These are phyloP conservation scores for Gyrodon lividus DNA, from an alignment of 768 basidiomycete species.

Conservation along the genomic window DNA sequence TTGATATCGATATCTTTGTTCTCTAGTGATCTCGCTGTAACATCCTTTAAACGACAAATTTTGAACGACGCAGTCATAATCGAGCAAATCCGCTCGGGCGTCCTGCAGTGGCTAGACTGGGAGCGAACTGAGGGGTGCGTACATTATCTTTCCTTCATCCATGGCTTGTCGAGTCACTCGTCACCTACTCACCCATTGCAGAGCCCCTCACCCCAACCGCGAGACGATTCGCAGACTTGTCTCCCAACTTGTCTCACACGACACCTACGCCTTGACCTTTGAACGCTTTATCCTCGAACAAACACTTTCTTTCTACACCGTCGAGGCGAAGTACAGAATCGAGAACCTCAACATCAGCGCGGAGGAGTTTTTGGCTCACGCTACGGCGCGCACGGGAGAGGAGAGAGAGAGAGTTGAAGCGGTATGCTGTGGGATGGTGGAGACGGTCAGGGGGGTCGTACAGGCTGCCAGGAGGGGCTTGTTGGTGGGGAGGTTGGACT, in stretches of 20 bases:
- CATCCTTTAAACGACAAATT: constrained; percentile 49
- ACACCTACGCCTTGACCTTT: constrained; percentile 54
- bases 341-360: constrained; percentile 38
- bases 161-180: neutral
- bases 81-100: constrained; percentile 41
- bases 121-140: constrained; percentile 49
- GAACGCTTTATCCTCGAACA: constrained; percentile 53
- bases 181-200: constrained; percentile 17
- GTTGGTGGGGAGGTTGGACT: constrained; percentile 42
- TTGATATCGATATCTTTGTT: neutral
- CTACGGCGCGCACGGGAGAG: constrained; percentile 46
- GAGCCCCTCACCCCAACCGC: constrained; percentile 40
- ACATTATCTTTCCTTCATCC: neutral
- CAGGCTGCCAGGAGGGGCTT: constrained; percentile 55
- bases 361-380: constrained; percentile 52
- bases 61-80: constrained; percentile 49
- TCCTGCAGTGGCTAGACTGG: constrained; percentile 50
- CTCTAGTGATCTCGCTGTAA: constrained; percentile 55
- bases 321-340: constrained; percentile 45
- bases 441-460: constrained; percentile 49
- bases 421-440: constrained; percentile 44
- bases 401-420: constrained; percentile 56
- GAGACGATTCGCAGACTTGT: constrained; percentile 50
- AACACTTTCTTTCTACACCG: constrained; percentile 52
- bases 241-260: constrained; percentile 53